Evolutionary conservation across 2,329 filamentous ascomycete genomes (phyloP).

Genomic region (Phyllosticta ampelicida): DNA sequence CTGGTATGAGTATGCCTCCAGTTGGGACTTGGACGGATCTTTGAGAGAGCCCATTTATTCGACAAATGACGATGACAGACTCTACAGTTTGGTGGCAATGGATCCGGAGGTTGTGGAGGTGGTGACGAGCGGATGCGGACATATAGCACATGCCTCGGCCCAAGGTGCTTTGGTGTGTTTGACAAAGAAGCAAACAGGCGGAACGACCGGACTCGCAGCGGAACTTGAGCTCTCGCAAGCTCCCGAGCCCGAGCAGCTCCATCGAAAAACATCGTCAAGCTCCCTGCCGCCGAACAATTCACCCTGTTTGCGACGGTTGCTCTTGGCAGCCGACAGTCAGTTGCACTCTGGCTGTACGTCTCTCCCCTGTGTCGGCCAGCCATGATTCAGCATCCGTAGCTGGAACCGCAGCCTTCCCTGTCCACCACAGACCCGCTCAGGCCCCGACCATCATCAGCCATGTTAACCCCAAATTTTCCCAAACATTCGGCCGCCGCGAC

Average conservation of each 20-base stretch:
- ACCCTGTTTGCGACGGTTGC: neutral
- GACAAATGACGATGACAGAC: neutral
- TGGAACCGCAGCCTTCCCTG: neutral
- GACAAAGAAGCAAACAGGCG: neutral
- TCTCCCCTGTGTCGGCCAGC: neutral
- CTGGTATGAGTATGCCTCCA: conserved; percentile 39
- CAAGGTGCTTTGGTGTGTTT: neutral
- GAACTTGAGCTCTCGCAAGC: neutral
- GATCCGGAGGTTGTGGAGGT: neutral
- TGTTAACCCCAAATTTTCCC: conserved; percentile 7
- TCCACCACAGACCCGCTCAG: neutral
- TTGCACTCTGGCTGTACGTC: neutral
- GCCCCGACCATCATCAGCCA: neutral
- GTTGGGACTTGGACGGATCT: neutral
- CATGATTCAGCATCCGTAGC: neutral
- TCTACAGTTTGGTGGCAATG: neutral
- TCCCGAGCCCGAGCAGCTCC: neutral
- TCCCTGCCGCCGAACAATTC: neutral
- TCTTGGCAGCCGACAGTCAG: neutral
- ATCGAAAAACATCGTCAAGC: neutral
- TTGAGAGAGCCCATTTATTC: neutral
- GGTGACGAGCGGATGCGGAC: neutral
- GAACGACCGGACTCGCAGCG: neutral
- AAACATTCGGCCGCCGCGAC: conserved; percentile 6
- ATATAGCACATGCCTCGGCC: conserved; percentile 8